Evolutionary conservation across 75 land plant species (phyloP).

Genomic region (Chamaecyparis obtusa): DNA sequence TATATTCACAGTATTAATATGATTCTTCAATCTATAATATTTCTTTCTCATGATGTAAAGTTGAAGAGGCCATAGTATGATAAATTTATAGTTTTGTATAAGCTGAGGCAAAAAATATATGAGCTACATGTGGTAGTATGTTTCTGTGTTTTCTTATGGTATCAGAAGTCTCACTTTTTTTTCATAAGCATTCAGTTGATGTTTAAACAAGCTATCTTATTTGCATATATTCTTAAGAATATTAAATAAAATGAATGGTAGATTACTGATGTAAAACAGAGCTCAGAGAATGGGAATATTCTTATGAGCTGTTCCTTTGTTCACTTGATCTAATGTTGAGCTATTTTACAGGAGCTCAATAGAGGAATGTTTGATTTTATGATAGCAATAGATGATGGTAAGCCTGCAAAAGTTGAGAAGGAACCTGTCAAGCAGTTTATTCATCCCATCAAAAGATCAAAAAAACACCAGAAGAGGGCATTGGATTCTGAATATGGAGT

Average conservation of each 20-base stretch:
- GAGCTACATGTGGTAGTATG: not conserved
- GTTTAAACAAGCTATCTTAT: not conserved
- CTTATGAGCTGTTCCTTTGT: not conserved
- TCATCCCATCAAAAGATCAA: constrained; percentile 28
- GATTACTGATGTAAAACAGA: not conserved
- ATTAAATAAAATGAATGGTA: not conserved
- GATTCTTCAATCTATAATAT: not conserved
- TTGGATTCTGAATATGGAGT: constrained; percentile 94
- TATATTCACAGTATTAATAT: not conserved
- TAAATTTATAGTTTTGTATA: not conserved
- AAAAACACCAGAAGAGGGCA: constrained; percentile 40
- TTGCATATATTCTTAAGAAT: not conserved
- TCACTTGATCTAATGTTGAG: not conserved
- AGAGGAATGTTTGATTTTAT: constrained; percentile 85
- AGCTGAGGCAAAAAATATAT: not conserved
- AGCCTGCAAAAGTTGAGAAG: constrained; percentile 34
- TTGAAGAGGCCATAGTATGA: no score
- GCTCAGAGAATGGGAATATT: not conserved
- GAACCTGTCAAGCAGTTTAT: constrained; percentile 17
- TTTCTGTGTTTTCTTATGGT: not conserved
- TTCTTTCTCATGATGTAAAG: not conserved
- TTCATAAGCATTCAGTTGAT: not conserved
- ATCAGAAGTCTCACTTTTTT: not conserved
- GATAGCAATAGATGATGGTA: constrained; percentile 83
- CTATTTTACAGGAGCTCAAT: constrained; percentile 67